These are phyloP conservation scores for Babesia bovis DNA, from an alignment of 169 alveolate species.

Conservation along the genomic window DNA sequence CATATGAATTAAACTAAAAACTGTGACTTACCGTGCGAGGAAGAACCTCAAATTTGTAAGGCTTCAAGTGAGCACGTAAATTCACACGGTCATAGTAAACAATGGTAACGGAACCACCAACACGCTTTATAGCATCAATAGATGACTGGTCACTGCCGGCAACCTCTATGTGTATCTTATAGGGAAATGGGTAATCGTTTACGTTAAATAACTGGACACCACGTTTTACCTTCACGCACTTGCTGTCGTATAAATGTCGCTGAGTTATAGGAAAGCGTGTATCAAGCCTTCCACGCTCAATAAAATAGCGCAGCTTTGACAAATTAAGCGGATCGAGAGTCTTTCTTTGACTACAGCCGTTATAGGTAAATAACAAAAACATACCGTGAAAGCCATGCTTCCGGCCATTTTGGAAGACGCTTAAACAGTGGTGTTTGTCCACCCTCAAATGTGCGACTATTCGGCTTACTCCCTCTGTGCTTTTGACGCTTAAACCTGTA, in stretches of 20 bases:
- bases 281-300: slow-evolving; percentile 84
- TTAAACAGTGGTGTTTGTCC: slow-evolving; percentile 80
- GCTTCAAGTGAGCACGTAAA: slow-evolving; percentile 84
- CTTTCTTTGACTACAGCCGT: slow-evolving; percentile 73
- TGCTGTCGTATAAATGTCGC: slow-evolving; percentile 83
- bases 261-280: slow-evolving; percentile 85
- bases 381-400: slow-evolving; percentile 74
- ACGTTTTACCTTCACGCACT: slow-evolving; percentile 78
- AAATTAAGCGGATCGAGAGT: slow-evolving; percentile 76
- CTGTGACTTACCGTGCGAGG: slow-evolving; percentile 72
- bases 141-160: slow-evolving; percentile 88
- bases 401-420: slow-evolving; percentile 82
- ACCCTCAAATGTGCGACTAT: slow-evolving; percentile 81
- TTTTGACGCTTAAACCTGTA: slow-evolving; percentile 72
- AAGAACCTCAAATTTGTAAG: slow-evolving; percentile 82
- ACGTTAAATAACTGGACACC: slow-evolving; percentile 84
- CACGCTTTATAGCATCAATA: slow-evolving; percentile 81
- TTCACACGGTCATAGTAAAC: slow-evolving; percentile 80
- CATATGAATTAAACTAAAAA: background rate
- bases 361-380: background rate
- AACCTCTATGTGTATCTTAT: slow-evolving; percentile 85
- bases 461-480: slow-evolving; percentile 74
- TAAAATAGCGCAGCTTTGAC: slow-evolving; percentile 79
- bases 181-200: slow-evolving; percentile 89
- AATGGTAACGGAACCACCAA: slow-evolving; percentile 84